A percentile compares a stretch with the other conserved stretches of the same genome.
Conservation (phyloP, 106 monocot species). For the Dendrobium huoshanense region DNA sequence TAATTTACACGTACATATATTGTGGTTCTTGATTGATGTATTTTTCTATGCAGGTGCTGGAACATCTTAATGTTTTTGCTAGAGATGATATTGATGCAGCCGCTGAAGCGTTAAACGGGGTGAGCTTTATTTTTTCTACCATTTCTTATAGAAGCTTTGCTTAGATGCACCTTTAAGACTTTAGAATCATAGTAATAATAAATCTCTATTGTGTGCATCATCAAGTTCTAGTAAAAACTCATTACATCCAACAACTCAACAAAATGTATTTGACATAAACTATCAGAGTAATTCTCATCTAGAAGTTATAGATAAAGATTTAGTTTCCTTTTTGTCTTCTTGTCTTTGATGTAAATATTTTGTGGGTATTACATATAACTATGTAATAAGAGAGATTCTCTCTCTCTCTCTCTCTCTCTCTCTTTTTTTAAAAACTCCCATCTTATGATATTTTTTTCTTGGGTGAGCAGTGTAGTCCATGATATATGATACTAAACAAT, state of each 20-base stretch:
- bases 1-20: too few relatives aligned
- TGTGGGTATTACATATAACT: too few relatives aligned
- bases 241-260: not conserved
- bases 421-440: too few relatives aligned
- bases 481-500: too few relatives aligned
- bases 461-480: too few relatives aligned
- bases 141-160: not conserved
- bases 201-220: not conserved
- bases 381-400: too few relatives aligned
- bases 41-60: constrained; percentile 50
- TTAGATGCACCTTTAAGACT: not conserved
- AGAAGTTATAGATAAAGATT: too few relatives aligned
- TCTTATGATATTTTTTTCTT: too few relatives aligned
- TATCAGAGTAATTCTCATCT: too few relatives aligned
- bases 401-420: too few relatives aligned
- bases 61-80: constrained; percentile 64
- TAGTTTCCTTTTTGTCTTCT: too few relatives aligned
- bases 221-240: not conserved
- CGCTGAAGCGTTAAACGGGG: constrained; percentile 73
- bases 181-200: not conserved
- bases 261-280: not conserved
- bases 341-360: too few relatives aligned
- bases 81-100: constrained; percentile 69
- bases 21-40: not conserved
- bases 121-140: constrained; percentile 28